phyloP scores from a whole-genome alignment of 192 early-diverging fungal species.

The Spizellomyces sp. region DNA sequence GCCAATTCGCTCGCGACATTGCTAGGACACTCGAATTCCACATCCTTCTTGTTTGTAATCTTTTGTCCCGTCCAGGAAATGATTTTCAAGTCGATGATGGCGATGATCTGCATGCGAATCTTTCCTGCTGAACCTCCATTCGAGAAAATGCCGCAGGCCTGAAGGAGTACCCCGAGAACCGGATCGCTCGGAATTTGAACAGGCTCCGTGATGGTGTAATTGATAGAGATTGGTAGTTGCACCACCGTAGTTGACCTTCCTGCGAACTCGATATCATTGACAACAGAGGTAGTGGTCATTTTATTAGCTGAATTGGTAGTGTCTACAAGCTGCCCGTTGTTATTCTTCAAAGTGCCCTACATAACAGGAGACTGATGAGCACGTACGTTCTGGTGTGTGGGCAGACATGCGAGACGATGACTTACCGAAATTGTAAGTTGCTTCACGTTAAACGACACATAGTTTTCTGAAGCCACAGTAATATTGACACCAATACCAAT shows the following conservation, averaged over 20 bases:
- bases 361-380: background rate
- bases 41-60: slow-evolving; percentile 15
- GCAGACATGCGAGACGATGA: background rate
- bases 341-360: slow-evolving; percentile 3
- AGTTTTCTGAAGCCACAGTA: slow-evolving; percentile 34
- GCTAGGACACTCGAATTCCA: slow-evolving; percentile 21
- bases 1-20: slow-evolving; percentile 4
- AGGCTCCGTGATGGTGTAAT: slow-evolving; percentile 8
- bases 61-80: slow-evolving; percentile 31
- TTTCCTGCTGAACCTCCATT: background rate
- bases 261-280: slow-evolving; percentile 11
- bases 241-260: background rate
- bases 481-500: slow-evolving; percentile 31
- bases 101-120: slow-evolving; percentile 14
- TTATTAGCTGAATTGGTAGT: background rate
- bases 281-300: background rate
- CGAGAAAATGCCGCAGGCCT: slow-evolving; percentile 13
- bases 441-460: slow-evolving; percentile 21
- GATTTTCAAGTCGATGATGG: slow-evolving; percentile 11
- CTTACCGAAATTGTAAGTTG: slow-evolving; percentile 3
- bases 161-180: slow-evolving; percentile 6
- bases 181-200: slow-evolving; percentile 11
- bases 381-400: too few species aligned
- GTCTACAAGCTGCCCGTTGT: background rate
- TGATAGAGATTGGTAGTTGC: slow-evolving; percentile 13